Evolutionary conservation across 2,329 filamentous ascomycete genomes (phyloP).

Genomic region (Cladosporium phlei): DNA sequence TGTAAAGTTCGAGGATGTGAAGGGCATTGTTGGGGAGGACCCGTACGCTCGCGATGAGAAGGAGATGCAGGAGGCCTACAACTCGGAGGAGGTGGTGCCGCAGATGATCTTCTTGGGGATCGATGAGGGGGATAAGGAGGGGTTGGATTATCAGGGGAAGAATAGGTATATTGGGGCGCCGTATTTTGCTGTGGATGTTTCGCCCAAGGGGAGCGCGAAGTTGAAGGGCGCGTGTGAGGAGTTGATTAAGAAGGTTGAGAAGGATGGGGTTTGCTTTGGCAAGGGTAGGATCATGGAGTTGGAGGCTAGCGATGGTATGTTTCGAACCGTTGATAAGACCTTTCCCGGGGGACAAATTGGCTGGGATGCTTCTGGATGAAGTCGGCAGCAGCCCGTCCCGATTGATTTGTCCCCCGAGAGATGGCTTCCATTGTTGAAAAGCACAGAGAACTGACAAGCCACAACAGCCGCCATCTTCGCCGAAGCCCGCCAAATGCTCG

Average conservation of each 20-base stretch:
- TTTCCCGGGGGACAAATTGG: no score
- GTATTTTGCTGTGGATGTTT: slow-evolving; percentile 87
- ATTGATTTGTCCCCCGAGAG: no score
- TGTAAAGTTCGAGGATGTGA: slow-evolving; percentile 64
- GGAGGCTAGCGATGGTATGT: slow-evolving; percentile 56
- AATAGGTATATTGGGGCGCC: slow-evolving; percentile 70
- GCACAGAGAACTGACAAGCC: background rate
- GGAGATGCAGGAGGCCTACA: slow-evolving; percentile 66
- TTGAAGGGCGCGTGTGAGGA: slow-evolving; percentile 59
- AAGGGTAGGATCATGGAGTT: slow-evolving; percentile 62
- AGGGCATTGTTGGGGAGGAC: slow-evolving; percentile 63
- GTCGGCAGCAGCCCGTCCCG: no score
- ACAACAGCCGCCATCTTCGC: slow-evolving; percentile 77
- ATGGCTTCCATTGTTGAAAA: no score
- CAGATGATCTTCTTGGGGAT: slow-evolving; percentile 81
- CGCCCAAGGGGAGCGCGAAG: slow-evolving; percentile 57
- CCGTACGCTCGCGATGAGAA: slow-evolving; percentile 69
- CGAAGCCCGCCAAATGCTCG: slow-evolving; percentile 78
- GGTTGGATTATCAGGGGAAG: slow-evolving; percentile 58
- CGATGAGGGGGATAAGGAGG: slow-evolving; percentile 58
- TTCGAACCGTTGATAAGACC: background rate
- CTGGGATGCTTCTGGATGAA: no score
- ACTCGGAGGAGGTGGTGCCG: slow-evolving; percentile 64
- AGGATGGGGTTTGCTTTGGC: slow-evolving; percentile 60
- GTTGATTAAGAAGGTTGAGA: slow-evolving; percentile 57